Percentiles rank a stretch among this genome's conserved stretches.
phyloP scores from a whole-genome alignment of 805 yeast genomes.

The Ogataea pini region DNA sequence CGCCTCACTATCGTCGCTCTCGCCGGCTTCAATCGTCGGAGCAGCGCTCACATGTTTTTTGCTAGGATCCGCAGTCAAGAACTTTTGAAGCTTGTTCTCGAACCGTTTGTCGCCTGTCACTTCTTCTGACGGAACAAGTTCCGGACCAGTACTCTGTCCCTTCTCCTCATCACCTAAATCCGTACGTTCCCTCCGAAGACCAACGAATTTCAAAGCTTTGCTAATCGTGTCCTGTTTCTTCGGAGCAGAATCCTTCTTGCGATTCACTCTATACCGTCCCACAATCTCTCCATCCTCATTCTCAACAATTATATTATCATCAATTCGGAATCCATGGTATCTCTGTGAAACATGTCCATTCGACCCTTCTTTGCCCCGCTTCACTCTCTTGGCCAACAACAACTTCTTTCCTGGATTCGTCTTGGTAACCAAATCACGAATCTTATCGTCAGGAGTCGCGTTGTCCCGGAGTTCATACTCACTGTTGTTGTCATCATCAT shows the following conservation, averaged over 20 bases:
- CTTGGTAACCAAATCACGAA: conserved; percentile 18
- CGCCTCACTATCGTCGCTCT: conserved; percentile 10
- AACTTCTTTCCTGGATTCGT: conserved; percentile 17
- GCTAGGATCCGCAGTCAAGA: conserved; percentile 28
- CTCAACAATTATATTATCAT: conserved; percentile 77
- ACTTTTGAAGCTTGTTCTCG: conserved; percentile 29
- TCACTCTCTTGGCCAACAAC: conserved; percentile 14
- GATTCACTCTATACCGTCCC: conserved; percentile 75
- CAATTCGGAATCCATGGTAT: conserved; percentile 75
- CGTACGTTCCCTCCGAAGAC: conserved; percentile 23
- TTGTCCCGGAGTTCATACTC: conserved; percentile 6
- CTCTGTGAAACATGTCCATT: conserved; percentile 22
- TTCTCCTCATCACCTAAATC: conserved; percentile 24
- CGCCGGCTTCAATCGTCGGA: conserved; percentile 14
- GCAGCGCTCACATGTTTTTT: conserved; percentile 21
- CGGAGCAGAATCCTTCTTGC: conserved; percentile 28
- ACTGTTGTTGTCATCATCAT: conserved; percentile 4
- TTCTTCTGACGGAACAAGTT: conserved; percentile 23
- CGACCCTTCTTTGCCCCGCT: conserved; percentile 9
- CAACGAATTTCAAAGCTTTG: conserved; percentile 30
- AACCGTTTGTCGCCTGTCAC: conserved; percentile 17
- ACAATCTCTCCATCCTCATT: conserved; percentile 90
- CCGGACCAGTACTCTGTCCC: conserved; percentile 21
- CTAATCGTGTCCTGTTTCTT: conserved; percentile 18
- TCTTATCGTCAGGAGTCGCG: conserved; percentile 12